Base-by-base conservation (phyloP, 108 stramenopile genomes). In the Nitzschia inconspicua region DNA sequence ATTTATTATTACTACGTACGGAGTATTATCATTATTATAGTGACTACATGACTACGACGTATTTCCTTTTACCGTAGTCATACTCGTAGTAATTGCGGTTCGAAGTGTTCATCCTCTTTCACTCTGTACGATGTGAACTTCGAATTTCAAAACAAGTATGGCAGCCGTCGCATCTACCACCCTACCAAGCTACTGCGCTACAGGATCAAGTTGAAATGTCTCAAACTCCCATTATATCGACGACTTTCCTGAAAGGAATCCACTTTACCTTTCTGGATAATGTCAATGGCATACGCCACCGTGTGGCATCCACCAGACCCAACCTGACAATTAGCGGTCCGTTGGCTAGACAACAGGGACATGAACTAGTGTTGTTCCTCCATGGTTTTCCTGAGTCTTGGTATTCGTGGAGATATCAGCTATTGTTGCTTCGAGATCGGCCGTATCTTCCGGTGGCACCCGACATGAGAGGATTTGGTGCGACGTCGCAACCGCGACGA, bases 391-490 rank as follows among this genome's bases (percentile, higher is more conserved):
- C 72, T 1, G 72, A 73, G 35, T 65, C 55, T 5, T 73, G 48
- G 52, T 66, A 50, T 51, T 63, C 62, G 0, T 73, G 72, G 72
- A 22, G 63, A n/a, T 43, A 66, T 42, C 72, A 73, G 35, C 44
- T 65, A 20, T 11, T 13, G 0, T 32, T 34, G 3, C 44, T 66
- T n/a, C 25, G 22, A 22, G 26, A 42, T 23, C 29, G 25, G 2
- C 44, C 43, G 10, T 66, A 58, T 36, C 63, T 46, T 6, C 16
- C 29, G 0, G 51, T 63, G 8, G 65, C 65, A 0, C 64, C 64
- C n/a, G 72, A 73, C 36, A 66, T 73, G 65, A 58, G 72, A 49
- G 72, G 72, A 22, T 73, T 60, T 42, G 72, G 72, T 22, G 18
- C 20, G 25, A 58, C 72, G 0, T 58, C 48, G 0, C 26, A 65